phyloP scores from a whole-genome alignment of 768 basidiomycete species.

The Mycena metata region DNA sequence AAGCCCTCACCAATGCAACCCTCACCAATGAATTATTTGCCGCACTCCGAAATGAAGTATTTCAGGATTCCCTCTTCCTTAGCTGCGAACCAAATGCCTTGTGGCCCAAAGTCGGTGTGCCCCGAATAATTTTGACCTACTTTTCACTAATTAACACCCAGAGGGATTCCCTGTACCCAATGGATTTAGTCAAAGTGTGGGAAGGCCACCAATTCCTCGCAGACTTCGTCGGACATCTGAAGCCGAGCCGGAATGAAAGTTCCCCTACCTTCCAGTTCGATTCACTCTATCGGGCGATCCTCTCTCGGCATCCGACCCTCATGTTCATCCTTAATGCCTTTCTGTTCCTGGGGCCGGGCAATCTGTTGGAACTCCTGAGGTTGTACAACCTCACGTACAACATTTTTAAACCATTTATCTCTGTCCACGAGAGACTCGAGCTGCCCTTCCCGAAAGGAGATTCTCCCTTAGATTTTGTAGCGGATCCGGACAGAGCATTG shows the following conservation, averaged over 20 bases:
- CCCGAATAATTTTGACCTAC: background rate
- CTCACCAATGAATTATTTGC: too few species aligned
- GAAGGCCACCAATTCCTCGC: background rate
- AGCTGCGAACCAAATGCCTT: too few species aligned
- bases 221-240: background rate
- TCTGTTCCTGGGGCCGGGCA: background rate
- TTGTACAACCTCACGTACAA: background rate
- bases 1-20: too few species aligned
- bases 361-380: background rate
- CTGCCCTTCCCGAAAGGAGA: background rate
- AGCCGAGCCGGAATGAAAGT: too few species aligned
- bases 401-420: background rate
- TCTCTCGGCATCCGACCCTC: background rate
- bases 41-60: background rate
- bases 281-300: background rate
- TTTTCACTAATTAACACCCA: background rate
- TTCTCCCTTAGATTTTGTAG: too few species aligned
- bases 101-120: too few species aligned
- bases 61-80: too few species aligned
- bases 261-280: background rate
- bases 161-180: background rate
- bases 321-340: background rate
- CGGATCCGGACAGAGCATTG: too few species aligned
- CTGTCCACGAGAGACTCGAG: background rate
- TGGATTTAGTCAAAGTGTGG: slow-evolving; percentile 13